These are phyloP conservation scores for Wickerhamiella nectarea DNA, from an alignment of 805 yeast genomes.

Conservation along the genomic window DNA sequence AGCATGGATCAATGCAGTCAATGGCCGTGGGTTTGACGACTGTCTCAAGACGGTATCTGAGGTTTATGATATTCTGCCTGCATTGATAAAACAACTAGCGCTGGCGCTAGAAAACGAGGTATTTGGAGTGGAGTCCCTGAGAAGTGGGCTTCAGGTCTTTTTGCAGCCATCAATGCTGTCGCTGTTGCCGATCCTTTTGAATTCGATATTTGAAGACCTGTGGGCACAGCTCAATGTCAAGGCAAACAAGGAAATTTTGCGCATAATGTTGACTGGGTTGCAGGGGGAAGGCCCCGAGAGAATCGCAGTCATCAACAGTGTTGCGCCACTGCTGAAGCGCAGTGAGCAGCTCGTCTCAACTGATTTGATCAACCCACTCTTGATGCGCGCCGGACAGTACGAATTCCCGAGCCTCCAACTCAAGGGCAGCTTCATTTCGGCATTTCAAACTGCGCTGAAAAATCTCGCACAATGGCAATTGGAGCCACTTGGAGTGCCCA, in stretches of 20 bases:
- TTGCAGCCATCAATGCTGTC: constrained; percentile 62
- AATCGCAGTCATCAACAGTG: background rate
- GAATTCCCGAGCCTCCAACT: constrained; percentile 2
- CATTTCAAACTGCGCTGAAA: constrained; percentile 1
- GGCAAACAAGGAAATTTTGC: constrained; percentile 1
- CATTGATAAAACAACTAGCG: constrained; percentile 26
- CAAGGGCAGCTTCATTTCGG: constrained; percentile 2
- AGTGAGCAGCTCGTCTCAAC: background rate
- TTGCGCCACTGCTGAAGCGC: background rate
- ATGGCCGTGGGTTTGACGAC: constrained; percentile 72
- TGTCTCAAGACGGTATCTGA: constrained; percentile 57
- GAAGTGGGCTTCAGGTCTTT: constrained; percentile 76
- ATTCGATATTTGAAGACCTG: constrained; percentile 35
- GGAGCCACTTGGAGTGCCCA: constrained; percentile 5
- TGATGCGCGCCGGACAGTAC: background rate
- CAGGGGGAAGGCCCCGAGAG: background rate
- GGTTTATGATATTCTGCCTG: constrained; percentile 54
- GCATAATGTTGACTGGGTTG: background rate
- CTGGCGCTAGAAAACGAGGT: constrained; percentile 41
- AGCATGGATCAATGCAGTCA: constrained; percentile 70
- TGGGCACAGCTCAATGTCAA: constrained; percentile 18
- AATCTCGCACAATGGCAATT: constrained; percentile 8
- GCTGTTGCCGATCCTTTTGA: constrained; percentile 41
- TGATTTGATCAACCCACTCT: background rate
- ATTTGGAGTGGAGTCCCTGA: constrained; percentile 45